Percentiles rank a stretch among this genome's conserved stretches.
phyloP scores from a whole-genome alignment of 208 protist genomes.

The Novymonas esmeraldas region DNA sequence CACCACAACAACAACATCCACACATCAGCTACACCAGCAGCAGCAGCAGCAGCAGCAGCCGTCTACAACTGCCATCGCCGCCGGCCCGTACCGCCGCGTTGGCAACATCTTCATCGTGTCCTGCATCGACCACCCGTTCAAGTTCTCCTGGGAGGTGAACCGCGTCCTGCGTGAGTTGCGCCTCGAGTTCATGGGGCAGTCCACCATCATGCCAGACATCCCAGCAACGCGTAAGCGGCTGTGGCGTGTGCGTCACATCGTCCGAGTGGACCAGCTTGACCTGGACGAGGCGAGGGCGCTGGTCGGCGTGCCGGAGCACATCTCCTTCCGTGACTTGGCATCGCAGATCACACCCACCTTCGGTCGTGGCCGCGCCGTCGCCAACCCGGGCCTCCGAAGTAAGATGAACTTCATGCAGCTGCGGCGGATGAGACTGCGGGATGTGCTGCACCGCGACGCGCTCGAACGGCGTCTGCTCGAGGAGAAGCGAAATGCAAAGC shows the following conservation, averaged over 20 bases:
- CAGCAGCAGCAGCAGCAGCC: constrained; percentile 2
- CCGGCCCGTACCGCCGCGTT: constrained; percentile 73
- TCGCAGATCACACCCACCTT: constrained; percentile 65
- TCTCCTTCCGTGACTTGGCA: constrained; percentile 71
- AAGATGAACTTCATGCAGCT: constrained; percentile 84
- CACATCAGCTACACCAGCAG: too few relatives aligned
- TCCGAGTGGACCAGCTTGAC: constrained; percentile 76
- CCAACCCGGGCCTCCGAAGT: constrained; percentile 63
- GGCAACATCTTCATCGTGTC: constrained; percentile 87
- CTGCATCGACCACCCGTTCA: constrained; percentile 84
- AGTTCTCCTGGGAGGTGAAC: constrained; percentile 87
- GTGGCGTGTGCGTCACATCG: constrained; percentile 78
- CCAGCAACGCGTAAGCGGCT: constrained; percentile 72
- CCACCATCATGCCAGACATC: constrained; percentile 79
- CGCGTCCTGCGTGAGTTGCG: constrained; percentile 79
- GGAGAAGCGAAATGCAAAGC: constrained; percentile 39
- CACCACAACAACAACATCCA: too few relatives aligned
- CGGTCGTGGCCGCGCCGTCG: constrained; percentile 44
- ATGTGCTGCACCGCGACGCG: constrained; percentile 82
- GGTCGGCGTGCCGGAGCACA: constrained; percentile 80
- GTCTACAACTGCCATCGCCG: constrained; percentile 38
- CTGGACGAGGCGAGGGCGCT: constrained; percentile 84
- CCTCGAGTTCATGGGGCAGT: constrained; percentile 87
- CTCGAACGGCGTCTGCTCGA: constrained; percentile 77
- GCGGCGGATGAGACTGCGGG: constrained; percentile 78